These are phyloP conservation scores for Bacidia gigantensis DNA, from an alignment of 495 filamentous ascomycete species.

Conservation along the genomic window DNA sequence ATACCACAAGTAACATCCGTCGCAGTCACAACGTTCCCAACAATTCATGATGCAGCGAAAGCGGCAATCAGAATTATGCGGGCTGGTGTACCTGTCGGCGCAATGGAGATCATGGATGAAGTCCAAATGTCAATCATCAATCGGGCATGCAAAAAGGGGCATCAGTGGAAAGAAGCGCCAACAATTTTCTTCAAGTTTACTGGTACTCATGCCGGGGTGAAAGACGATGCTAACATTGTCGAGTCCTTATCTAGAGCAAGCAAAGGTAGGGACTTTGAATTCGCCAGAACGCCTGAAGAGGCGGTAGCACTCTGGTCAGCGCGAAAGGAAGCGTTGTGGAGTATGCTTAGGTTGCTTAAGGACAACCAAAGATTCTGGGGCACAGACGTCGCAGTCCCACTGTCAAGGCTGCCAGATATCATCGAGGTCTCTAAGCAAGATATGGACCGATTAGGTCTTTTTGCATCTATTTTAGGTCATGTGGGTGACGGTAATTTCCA, in stretches of 20 bases:
- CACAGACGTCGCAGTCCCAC: constrained; percentile 82
- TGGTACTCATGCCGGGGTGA: constrained; percentile 59
- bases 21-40: constrained; percentile 67
- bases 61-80: constrained; percentile 68
- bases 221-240: constrained; percentile 70
- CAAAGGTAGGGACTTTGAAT: constrained; percentile 60
- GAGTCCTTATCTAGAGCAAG: constrained; percentile 47
- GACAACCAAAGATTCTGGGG: constrained; percentile 51
- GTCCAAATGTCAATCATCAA: constrained; percentile 93
- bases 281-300: constrained; percentile 56
- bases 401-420: constrained; percentile 75
- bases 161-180: constrained; percentile 61
- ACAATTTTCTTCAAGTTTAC: constrained; percentile 94
- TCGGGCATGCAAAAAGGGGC: constrained; percentile 53
- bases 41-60: constrained; percentile 64
- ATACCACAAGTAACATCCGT: constrained; percentile 69
- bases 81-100: constrained; percentile 70
- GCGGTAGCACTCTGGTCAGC: constrained; percentile 73
- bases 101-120: constrained; percentile 86
- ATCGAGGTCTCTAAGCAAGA: constrained; percentile 83
- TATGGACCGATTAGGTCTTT: constrained; percentile 69
- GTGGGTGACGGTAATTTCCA: constrained; percentile 91
- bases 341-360: constrained; percentile 32
- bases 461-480: constrained; percentile 75
- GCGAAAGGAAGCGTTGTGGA: constrained; percentile 75